phyloP scores from a whole-genome alignment of 1,284 basidiomycete species.

The Ganoderma resinaceum region DNA sequence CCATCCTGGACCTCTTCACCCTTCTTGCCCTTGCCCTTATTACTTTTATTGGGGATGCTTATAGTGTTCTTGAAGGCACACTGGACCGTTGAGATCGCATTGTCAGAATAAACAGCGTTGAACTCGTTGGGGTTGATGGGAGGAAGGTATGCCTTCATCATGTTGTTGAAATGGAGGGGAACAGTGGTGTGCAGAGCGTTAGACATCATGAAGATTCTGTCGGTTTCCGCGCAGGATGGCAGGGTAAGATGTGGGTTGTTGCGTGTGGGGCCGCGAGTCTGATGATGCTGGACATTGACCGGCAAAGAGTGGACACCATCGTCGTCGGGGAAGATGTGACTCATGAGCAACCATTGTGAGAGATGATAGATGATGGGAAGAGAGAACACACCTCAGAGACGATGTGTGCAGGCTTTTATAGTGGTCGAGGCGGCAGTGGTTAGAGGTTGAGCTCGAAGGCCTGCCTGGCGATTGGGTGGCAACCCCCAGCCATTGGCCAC shows the following conservation, averaged over 20 bases:
- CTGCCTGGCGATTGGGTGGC: too few relatives aligned
- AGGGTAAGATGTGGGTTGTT: not conserved
- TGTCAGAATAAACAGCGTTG: not conserved
- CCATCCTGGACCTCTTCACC: not conserved
- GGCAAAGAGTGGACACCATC: not conserved
- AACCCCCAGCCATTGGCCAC: too few relatives aligned
- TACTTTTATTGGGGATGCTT: too few relatives aligned
- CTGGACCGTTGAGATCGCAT: not conserved
- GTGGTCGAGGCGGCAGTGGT: too few relatives aligned
- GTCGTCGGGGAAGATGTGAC: not conserved
- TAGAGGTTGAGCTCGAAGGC: too few relatives aligned
- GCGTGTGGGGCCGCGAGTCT: not conserved
- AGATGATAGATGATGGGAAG: too few relatives aligned
- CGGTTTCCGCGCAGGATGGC: not conserved
- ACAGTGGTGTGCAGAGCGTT: not conserved
- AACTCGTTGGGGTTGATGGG: not conserved
- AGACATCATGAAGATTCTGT: not conserved
- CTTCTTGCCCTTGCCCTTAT: too few relatives aligned
- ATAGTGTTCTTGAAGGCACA: too few relatives aligned
- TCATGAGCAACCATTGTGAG: not conserved
- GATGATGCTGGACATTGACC: not conserved
- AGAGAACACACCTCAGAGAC: too few relatives aligned
- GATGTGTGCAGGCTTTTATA: too few relatives aligned
- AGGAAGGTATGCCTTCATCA: not conserved
- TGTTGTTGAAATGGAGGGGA: not conserved